These are phyloP conservation scores for Hanseniaspora valbyensis DNA, from an alignment of 805 yeast genomes.

Conservation along the genomic window DNA sequence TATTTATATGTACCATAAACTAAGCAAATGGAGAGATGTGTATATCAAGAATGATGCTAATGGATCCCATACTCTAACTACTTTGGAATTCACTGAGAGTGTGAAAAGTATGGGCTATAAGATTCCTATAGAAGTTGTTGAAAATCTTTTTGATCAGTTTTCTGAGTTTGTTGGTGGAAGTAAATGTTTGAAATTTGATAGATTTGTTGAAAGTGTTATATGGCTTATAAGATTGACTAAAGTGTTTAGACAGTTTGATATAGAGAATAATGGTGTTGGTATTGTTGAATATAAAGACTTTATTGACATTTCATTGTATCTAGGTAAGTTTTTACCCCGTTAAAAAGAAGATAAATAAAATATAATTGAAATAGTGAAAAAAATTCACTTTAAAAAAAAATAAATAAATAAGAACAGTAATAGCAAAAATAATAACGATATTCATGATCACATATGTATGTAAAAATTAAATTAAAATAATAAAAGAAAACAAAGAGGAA, in stretches of 20 bases:
- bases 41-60: conserved; percentile 31
- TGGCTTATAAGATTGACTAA: conserved; percentile 69
- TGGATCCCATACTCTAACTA: conserved; percentile 26
- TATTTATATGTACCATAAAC: conserved; percentile 27
- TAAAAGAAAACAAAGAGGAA: too few relatives aligned
- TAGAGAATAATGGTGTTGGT: conserved; percentile 63
- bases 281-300: conserved; percentile 56
- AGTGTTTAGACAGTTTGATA: conserved; percentile 64
- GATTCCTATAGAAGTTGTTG: conserved; percentile 29
- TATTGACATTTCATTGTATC: conserved; percentile 40
- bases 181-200: conserved; percentile 55
- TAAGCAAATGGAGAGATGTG: conserved; percentile 29
- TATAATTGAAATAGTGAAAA: too few relatives aligned
- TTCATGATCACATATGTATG: too few relatives aligned
- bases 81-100: conserved; percentile 28
- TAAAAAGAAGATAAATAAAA: conserved; percentile 8
- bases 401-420: too few relatives aligned
- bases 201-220: conserved; percentile 69
- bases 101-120: conserved; percentile 28
- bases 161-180: conserved; percentile 26
- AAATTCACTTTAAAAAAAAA: neutral
- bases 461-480: too few relatives aligned
- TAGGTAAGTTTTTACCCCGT: conserved; percentile 30
- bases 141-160: conserved; percentile 30
- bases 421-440: too few relatives aligned